phyloP scores from a whole-genome alignment of 495 filamentous ascomycete species.

The Tricharina praecox region DNA sequence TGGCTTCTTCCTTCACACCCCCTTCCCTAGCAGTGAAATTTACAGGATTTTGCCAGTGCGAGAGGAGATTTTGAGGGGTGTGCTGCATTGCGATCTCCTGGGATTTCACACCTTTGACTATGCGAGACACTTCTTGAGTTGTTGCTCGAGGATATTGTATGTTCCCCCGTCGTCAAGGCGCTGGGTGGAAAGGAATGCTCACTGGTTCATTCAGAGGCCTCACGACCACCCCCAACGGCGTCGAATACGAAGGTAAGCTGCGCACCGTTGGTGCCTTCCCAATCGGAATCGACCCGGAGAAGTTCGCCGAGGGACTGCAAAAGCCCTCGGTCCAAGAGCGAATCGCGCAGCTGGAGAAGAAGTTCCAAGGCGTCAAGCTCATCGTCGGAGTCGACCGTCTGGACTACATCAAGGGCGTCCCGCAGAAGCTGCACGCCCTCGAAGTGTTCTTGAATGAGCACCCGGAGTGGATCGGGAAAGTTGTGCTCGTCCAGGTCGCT shows the following conservation, averaged over 20 bases:
- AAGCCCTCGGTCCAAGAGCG: constrained; percentile 63
- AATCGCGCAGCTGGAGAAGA: constrained; percentile 56
- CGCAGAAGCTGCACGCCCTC: constrained; percentile 80
- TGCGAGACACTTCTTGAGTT: constrained; percentile 72
- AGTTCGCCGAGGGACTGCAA: constrained; percentile 74
- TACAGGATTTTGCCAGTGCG: constrained; percentile 79
- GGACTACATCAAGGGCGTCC: constrained; percentile 94
- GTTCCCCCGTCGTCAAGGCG: constrained; percentile 20
- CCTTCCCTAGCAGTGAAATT: constrained; percentile 84
- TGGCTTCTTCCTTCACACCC: constrained; percentile 88
- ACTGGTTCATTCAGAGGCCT: constrained; percentile 37
- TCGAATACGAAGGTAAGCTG: constrained; percentile 52
- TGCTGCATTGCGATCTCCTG: constrained; percentile 70
- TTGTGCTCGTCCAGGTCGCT: constrained; percentile 83
- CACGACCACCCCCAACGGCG: constrained; percentile 64
- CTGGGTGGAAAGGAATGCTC: neutral
- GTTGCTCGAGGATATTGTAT: constrained; percentile 66
- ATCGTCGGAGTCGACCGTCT: constrained; percentile 87
- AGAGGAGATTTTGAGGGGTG: constrained; percentile 59
- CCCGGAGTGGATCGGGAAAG: constrained; percentile 79
- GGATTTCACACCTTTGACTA: constrained; percentile 96
- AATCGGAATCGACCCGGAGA: constrained; percentile 90
- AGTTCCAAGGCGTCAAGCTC: constrained; percentile 72
- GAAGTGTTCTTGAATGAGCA: constrained; percentile 83
- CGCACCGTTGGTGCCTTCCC: constrained; percentile 63